Percentiles rank a stretch among this genome's conserved stretches.
phyloP scores from a whole-genome alignment of 805 yeast genomes.

The Metschnikowia borealis region DNA sequence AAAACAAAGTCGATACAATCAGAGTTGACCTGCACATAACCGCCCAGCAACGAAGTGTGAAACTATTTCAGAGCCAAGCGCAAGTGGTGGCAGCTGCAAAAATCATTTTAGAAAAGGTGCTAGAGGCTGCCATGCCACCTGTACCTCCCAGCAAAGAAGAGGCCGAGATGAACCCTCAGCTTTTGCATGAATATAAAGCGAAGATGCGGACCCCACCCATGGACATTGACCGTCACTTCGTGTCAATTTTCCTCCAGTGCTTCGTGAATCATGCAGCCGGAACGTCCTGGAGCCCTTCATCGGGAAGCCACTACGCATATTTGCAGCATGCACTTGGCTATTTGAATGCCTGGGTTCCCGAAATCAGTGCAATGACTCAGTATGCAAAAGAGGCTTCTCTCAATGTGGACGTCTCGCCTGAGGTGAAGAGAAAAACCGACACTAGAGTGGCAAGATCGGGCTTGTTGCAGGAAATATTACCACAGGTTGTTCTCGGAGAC shows the following conservation, averaged over 20 bases:
- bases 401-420: slow-evolving; percentile 1
- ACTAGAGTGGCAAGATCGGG: slow-evolving; percentile 3
- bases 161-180: slow-evolving; percentile 19
- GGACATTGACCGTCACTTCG: slow-evolving; percentile 33
- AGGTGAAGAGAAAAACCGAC: slow-evolving; percentile 9
- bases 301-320: slow-evolving; percentile 31
- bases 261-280: slow-evolving; percentile 25
- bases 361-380: slow-evolving; percentile 17
- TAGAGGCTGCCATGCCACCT: slow-evolving; percentile 31
- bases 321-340: slow-evolving; percentile 28
- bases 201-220: slow-evolving; percentile 12
- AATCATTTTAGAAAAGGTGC: slow-evolving; percentile 24
- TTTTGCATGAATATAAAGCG: slow-evolving; percentile 16
- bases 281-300: slow-evolving; percentile 20
- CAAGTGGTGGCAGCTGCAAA: slow-evolving; percentile 26
- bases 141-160: slow-evolving; percentile 29
- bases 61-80: slow-evolving; percentile 27
- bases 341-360: slow-evolving; percentile 33
- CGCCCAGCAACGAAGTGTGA: slow-evolving; percentile 19
- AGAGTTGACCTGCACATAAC: slow-evolving; percentile 14
- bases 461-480: slow-evolving; percentile 7
- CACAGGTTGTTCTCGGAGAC: slow-evolving; percentile 12
- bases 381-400: slow-evolving; percentile 4
- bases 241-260: slow-evolving; percentile 27
- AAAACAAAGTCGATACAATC: slow-evolving; percentile 16